Base-by-base conservation (phyloP, 371 early-diverging fungal genomes). In the Syncephalastrum racemosum region DNA sequence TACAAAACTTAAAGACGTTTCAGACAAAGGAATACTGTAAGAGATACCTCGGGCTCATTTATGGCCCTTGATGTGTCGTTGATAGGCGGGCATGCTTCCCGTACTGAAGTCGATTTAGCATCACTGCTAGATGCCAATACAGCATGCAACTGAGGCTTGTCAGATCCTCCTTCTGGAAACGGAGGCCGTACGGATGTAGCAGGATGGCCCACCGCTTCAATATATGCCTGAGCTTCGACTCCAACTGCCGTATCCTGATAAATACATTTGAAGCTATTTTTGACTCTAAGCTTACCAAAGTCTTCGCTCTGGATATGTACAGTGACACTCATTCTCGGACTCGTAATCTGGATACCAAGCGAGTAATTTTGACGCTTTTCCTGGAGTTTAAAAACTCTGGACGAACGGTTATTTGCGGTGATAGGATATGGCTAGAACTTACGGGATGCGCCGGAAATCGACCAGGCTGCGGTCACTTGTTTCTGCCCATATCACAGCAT, bases 401-500 rank as follows among this genome's bases (percentile, higher is more conserved):
- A 23, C 4, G 14, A n/a, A 25, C 24, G 12, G 5, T 25, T 42
- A 13, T 56, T 15, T 24, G 12, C 15, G 2, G 2, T 16, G n/a
- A 31, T 53, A 58, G 19, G 10, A 2, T 4, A 36, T 14, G 20
- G 36, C 31, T 18, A 43, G 13, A 44, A 52, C 71, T 66, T 68
- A 73, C 80, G 64, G 45, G 12, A 70, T 60, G 12, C 76, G 68
- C 7, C 76, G 64, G 19, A 73, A 75, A 53, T 75, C 75, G 3
- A 75, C 14, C 8, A 80, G 50, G 4, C 23, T 40, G n/a, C 50
- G 58, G 8, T 65, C 62, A 0, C 40, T 53, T 16, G 68, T 68
- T 14, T 64, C 70, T 0, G 66, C 56, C 70, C 73, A 70, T 45
- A 80, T 67, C 8, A 59, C 56, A 15, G 63, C 71, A 40, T 68